A percentile compares a stretch with the other conserved stretches of the same genome.
Conservation (phyloP, 2,329 filamentous ascomycete species). For the Pseudopyricularia cyperi region DNA sequence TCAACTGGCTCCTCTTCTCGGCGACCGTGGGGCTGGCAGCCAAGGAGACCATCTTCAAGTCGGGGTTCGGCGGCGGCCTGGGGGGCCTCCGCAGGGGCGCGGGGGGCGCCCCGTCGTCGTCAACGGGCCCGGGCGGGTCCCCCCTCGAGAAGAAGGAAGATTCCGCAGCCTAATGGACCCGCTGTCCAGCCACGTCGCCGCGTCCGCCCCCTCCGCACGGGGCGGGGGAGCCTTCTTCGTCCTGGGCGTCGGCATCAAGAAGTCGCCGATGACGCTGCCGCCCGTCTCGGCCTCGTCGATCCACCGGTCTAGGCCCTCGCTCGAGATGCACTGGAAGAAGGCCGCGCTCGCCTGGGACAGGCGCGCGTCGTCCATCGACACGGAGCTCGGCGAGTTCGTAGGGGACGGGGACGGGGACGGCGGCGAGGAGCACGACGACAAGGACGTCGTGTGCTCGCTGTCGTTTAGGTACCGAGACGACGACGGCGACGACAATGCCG, state of each 20-base stretch:
- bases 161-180: conserved; percentile 3
- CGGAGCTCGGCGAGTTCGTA: conserved; percentile 2
- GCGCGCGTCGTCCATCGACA: neutral
- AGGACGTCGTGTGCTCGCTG: neutral
- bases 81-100: conserved; percentile 1
- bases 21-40: conserved; percentile 30
- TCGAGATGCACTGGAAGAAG: conserved; percentile 8
- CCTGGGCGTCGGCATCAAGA: neutral
- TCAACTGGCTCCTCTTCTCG: conserved; percentile 40
- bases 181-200: neutral
- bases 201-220: conserved; percentile 1
- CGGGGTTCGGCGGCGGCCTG: conserved; percentile 13
- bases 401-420: neutral
- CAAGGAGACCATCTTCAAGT: conserved; percentile 35
- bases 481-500: neutral
- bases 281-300: neutral
- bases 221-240: neutral
- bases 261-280: neutral
- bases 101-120: conserved; percentile 1
- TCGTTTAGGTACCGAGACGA: neutral
- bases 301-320: conserved; percentile 2
- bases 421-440: neutral
- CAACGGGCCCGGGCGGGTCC: neutral
- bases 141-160: conserved; percentile 2
- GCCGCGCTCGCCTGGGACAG: conserved; percentile 8